phyloP scores from a whole-genome alignment of 2,329 filamentous ascomycete species.

The Aspergillus eucalypticola region DNA sequence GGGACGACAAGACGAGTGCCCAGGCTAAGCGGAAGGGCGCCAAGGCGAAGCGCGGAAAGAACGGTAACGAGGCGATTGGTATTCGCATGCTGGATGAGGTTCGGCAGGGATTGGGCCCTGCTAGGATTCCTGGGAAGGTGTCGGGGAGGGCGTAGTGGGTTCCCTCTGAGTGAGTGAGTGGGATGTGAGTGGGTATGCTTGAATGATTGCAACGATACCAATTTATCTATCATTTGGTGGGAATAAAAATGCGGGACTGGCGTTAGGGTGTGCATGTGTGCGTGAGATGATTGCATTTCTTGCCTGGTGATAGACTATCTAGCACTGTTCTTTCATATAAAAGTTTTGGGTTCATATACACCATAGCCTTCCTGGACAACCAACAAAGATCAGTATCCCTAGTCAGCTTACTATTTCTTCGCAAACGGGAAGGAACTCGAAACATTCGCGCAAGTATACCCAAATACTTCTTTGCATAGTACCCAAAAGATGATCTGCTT shows the following conservation, averaged over 20 bases:
- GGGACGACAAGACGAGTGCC: constrained; percentile 46
- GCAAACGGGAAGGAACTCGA: no score
- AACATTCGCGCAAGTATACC: no score
- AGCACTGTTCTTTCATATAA: neutral
- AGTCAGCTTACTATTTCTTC: no score
- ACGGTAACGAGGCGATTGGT: constrained; percentile 76
- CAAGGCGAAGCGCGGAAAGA: constrained; percentile 67
- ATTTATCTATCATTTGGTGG: constrained; percentile 15
- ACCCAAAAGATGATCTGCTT: no score
- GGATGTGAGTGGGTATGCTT: constrained; percentile 1
- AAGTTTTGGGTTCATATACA: neutral
- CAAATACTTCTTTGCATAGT: no score
- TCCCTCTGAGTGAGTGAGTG: neutral
- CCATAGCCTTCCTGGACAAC: neutral
- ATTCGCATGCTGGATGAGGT: constrained; percentile 91
- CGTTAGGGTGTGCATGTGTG: constrained; percentile 6
- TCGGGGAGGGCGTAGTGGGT: constrained; percentile 32
- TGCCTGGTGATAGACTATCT: neutral
- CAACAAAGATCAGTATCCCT: no score
- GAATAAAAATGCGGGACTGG: constrained; percentile 10
- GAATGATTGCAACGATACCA: constrained; percentile 24
- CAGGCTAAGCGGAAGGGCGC: constrained; percentile 47
- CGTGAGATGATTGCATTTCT: neutral
- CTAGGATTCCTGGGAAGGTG: constrained; percentile 55
- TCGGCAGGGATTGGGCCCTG: constrained; percentile 73